Evolutionary conservation across 495 filamentous ascomycete genomes (phyloP), one percentile per base, ranked within the genome.

Genomic region (Penicillium herquei): DNA sequence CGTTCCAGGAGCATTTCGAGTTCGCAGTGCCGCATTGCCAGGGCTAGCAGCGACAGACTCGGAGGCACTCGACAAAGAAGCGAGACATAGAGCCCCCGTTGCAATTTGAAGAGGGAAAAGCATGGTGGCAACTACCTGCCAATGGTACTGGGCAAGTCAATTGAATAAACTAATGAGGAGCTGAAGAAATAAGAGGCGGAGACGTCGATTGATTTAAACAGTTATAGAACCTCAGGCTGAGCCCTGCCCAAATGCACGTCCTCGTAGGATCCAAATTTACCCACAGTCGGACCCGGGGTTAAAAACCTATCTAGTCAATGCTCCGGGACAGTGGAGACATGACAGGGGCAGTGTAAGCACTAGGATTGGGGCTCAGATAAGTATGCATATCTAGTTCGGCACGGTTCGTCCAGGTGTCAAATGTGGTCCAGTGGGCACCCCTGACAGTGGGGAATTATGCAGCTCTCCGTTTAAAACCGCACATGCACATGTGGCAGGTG

Each of bases 1-100:
- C 54, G 17, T 56, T 14, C 53, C 53, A 7, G 61, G 61, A 1
- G 34, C 42, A 45, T 61, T 62, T 17, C 62, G 44, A 48, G 61
- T 68, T 42, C 39, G 12, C 9, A 62, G 37, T 5, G 55, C 43
- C 10, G 21, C 40, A 51, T 58, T 39, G 46, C 37, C 18, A 30
- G 45, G 14, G 7, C 21, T 26, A 26, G 4, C 21, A 26, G 21
- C 17, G 39, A 49, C 17, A 13, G 52, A 35, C 10, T 6, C 21
- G 17, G 17, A 11, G 12, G 14, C 7, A 21, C 13, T 26, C 33
- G 13, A 32, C 9, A 46, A 35, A 42, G 21, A 18, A 39, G 30
- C 37, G 11, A 35, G 6, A 45, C 17, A 40, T 26, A 46, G 32
- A n/a, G 39, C 30, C 7, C 43, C 26, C 8, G 26, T 14, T 0